A percentile compares a stretch with the other conserved stretches of the same genome.
phyloP scores from a whole-genome alignment of 2,329 filamentous ascomycete genomes.

The Verticillium tricorpus region DNA sequence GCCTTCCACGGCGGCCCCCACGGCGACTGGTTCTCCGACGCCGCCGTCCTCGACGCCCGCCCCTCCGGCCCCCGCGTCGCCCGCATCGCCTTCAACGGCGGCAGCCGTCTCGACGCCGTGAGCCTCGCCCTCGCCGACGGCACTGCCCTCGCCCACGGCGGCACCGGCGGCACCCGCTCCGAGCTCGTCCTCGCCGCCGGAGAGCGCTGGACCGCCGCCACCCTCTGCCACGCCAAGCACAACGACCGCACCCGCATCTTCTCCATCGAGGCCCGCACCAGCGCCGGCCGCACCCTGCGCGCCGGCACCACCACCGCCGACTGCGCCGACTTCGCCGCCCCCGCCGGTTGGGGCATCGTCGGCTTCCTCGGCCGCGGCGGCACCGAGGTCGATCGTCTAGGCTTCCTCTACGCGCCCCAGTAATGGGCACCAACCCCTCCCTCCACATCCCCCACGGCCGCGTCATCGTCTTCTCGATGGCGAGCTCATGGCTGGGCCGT shows the following conservation, averaged over 20 bases:
- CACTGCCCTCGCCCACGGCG: slow-evolving; percentile 46
- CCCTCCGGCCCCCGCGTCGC: slow-evolving; percentile 27
- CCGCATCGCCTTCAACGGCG: slow-evolving; percentile 41
- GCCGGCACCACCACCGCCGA: slow-evolving; percentile 40
- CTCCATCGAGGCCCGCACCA: slow-evolving; percentile 50
- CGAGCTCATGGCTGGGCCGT: no score
- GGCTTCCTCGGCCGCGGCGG: slow-evolving; percentile 47
- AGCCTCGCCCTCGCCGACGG: slow-evolving; percentile 43
- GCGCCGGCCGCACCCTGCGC: slow-evolving; percentile 37
- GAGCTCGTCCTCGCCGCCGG: slow-evolving; percentile 37
- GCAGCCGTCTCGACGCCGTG: slow-evolving; percentile 44
- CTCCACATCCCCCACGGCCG: neutral
- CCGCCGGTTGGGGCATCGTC: slow-evolving; percentile 46
- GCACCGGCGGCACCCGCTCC: slow-evolving; percentile 39
- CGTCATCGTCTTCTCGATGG: neutral
- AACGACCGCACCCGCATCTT: slow-evolving; percentile 45
- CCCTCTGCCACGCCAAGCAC: slow-evolving; percentile 46
- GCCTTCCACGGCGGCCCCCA: slow-evolving; percentile 42
- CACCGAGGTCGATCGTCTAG: slow-evolving; percentile 52
- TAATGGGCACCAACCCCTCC: slow-evolving; percentile 14
- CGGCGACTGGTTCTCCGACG: slow-evolving; percentile 53
- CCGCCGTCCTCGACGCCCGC: slow-evolving; percentile 29
- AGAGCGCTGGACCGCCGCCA: slow-evolving; percentile 45
- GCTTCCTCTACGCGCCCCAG: slow-evolving; percentile 39
- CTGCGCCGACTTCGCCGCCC: slow-evolving; percentile 42